These are phyloP conservation scores for Adansonia gregorii DNA, from an alignment of 441 rosid genomes.

Conservation along the genomic window DNA sequence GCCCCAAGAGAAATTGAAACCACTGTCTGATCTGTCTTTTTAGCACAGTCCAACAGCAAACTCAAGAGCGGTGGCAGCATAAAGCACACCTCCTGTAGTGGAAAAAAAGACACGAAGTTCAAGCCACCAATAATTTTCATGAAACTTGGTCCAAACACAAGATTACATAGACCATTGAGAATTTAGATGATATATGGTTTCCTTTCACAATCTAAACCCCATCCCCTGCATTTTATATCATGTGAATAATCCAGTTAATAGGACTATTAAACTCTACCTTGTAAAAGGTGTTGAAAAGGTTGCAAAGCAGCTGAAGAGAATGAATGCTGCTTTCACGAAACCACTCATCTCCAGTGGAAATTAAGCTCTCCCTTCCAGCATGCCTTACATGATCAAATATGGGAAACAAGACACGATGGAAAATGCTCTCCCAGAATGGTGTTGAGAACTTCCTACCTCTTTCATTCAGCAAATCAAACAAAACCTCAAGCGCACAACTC, in stretches of 20 bases:
- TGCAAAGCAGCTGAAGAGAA: conserved; percentile 97
- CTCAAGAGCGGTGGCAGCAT: conserved; percentile 98
- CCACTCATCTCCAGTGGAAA: conserved; percentile 83
- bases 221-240: conserved; percentile 9
- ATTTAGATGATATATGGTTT: conserved; percentile 17
- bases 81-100: conserved; percentile 92
- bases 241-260: conserved; percentile 14
- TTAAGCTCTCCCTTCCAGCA: conserved; percentile 82
- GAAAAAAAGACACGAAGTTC: conserved; percentile 10
- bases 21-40: conserved; percentile 95
- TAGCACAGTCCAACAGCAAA: conserved; percentile 96
- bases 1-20: conserved; percentile 98
- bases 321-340: conserved; percentile 98
- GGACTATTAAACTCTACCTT: conserved; percentile 60
- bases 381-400: conserved; percentile 97
- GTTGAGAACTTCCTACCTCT: conserved; percentile 95
- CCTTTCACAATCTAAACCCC: conserved; percentile 9
- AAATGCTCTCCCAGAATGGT: conserved; percentile 99
- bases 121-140: conserved; percentile 23
- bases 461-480: conserved; percentile 97
- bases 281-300: conserved; percentile 97
- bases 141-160: conserved; percentile 24
- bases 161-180: background rate
- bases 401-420: conserved; percentile 97
- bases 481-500: conserved; percentile 97